Percentiles rank a stretch among this genome's conserved stretches.
Conservation (phyloP, 2,329 filamentous ascomycete species). For the Talaromyces sp. region DNA sequence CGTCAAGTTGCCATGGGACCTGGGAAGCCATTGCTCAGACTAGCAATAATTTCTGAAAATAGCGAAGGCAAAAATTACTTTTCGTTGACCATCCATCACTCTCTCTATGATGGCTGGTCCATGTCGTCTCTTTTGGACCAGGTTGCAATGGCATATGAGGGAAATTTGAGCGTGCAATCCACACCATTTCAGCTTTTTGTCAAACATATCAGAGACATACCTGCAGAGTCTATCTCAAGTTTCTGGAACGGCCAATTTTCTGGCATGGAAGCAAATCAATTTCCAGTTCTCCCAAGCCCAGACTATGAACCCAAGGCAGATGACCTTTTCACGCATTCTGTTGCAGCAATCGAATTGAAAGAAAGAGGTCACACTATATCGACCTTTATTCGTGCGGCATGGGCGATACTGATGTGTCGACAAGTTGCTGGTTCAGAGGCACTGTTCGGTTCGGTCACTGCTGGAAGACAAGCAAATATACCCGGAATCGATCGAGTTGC, state of each 20-base stretch:
- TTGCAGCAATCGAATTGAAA: neutral
- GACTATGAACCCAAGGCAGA: slow-evolving; percentile 2
- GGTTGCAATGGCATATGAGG: slow-evolving; percentile 14
- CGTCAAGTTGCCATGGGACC: neutral
- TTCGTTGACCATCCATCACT: slow-evolving; percentile 48
- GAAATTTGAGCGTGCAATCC: neutral
- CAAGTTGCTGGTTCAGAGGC: slow-evolving; percentile 15
- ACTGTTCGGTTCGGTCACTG: slow-evolving; percentile 22
- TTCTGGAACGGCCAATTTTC: slow-evolving; percentile 3
- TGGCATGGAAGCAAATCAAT: slow-evolving; percentile 1
- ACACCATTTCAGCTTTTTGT: slow-evolving; percentile 4
- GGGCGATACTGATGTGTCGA: neutral
- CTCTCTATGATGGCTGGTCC: slow-evolving; percentile 48
- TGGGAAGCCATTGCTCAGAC: neutral
- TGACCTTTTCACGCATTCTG: neutral
- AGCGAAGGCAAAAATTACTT: slow-evolving; percentile 26
- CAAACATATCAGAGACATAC: slow-evolving; percentile 33
- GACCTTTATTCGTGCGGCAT: slow-evolving; percentile 1
- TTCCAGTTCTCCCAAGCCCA: neutral
- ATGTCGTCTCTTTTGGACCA: slow-evolving; percentile 32
- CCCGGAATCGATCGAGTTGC: slow-evolving; percentile 32
- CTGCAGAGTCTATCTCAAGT: neutral
- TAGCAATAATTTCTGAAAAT: slow-evolving; percentile 10
- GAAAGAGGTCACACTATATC: neutral
- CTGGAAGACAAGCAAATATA: slow-evolving; percentile 31